Base-by-base conservation (phyloP, 179 eudicot species). In the Heliamphora pulchella region DNA sequence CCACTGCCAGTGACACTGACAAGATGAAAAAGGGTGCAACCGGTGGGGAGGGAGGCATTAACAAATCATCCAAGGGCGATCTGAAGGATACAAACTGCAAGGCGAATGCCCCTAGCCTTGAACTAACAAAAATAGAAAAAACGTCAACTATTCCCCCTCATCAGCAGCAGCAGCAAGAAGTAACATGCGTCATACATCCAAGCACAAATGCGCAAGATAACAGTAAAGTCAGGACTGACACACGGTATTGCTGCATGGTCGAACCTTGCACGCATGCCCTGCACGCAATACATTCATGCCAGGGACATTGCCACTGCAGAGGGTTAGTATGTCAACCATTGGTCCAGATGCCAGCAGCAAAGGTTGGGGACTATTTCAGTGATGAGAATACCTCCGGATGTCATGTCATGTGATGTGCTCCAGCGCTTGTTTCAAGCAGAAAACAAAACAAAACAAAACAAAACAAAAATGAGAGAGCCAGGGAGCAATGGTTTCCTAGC, bases 351-450 rank as follows among this genome's bases (percentile, higher is more conserved):
- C 78, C 78, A 1, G 53, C 13, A 14, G 65, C 53, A 44, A 59
- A 58, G 31, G 67, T 46, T 74, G 77, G 77, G n/a, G 77, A 74
- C 64, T 74, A 74, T 59, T 74, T 75, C 66, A 75, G 78, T 43
- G 66, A 75, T 43, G 78, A 75, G 53, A 75, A 75, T 59, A 43
- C 67, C 50, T 1, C 67, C 15, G 78, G 78, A 57, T 58, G 78
- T n/a, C 17, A 75, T 17, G 68, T 75, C 53, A 75, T 75, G 78
- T 75, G 78, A 75, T n/a, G 67, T 43, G 18, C 48, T 75, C 68
- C 53, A 75, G 48, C 2, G 2, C 43, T 10, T 2, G 20, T 3
- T 43, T 46, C 20, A 43, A 46, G 74, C 3, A 46, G 43, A 14
- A 13, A 13, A 17, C 4, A 17, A 61, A 61, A 17, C 15, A 3